Evolutionary conservation across 2,329 filamentous ascomycete genomes (phyloP).

Genomic region (Cytospora piceae): DNA sequence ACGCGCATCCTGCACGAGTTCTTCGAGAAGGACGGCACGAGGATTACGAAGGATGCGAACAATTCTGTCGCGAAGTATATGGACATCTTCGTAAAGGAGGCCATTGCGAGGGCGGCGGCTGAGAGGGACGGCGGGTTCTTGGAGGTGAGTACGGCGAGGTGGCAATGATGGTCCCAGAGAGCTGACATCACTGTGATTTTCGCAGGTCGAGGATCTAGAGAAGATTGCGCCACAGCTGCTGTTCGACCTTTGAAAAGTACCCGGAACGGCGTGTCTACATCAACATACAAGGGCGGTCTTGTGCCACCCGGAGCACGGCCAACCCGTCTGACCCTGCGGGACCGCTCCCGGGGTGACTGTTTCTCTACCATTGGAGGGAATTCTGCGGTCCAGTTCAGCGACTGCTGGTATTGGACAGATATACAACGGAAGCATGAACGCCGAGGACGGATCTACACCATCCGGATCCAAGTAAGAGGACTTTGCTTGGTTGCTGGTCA

Average conservation of each 20-base stretch:
- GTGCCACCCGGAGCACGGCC: neutral
- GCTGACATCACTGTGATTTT: constrained; percentile 23
- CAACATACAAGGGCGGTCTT: neutral
- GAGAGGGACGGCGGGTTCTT: constrained; percentile 73
- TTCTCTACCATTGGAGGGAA: neutral
- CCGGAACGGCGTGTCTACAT: neutral
- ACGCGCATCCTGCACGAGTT: constrained; percentile 78
- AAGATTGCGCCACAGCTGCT: constrained; percentile 83
- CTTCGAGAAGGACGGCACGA: constrained; percentile 72
- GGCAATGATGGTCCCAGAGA: constrained; percentile 8
- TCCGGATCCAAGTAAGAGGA: neutral
- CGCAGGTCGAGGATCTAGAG: constrained; percentile 83
- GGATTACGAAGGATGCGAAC: constrained; percentile 78
- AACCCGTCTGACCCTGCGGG: neutral
- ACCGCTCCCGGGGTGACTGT: neutral
- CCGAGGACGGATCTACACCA: neutral
- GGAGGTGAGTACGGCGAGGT: constrained; percentile 59
- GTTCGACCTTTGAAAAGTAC: constrained; percentile 71
- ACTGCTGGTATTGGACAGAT: neutral
- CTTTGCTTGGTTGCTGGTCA: neutral
- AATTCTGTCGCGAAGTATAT: constrained; percentile 80
- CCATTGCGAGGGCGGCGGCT: constrained; percentile 76
- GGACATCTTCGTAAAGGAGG: constrained; percentile 88
- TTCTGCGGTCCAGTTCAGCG: neutral
- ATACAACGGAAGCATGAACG: neutral